Base-by-base conservation (phyloP, 257 asterid genomes). In the Primulina huaijiensis region DNA sequence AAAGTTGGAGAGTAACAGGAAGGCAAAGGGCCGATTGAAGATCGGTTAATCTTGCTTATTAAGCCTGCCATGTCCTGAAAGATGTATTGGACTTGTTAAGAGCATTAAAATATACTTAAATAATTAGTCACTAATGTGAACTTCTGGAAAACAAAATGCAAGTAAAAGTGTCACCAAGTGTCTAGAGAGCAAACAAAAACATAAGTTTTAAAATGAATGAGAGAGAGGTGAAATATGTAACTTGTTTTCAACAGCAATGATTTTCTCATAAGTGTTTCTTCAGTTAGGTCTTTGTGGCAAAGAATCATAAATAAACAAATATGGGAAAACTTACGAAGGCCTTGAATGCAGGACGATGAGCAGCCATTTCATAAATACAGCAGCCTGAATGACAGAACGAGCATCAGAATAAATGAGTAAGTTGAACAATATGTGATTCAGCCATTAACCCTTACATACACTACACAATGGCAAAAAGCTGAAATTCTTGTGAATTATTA, bases 1-100 rank as follows among this genome's bases (percentile, higher is more conserved):
- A 94, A 77, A 76, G 86, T 84, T 38, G 96, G 95, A 62, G 99
- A 91, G 85, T 91, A 94, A 80, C 97, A 89, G 29, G 99, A 76
- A 62, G 99, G 99, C 83, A 94, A 76, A 70, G 97, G 97, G 70
- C 99, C 99, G 14, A 94, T 91, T 27, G 97, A 94, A 21, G 98
- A 91, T 76, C 99, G 81, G 72, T 94, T 91, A 62, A 94, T 89
- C 87, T 94, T 94, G 86, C 99, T 91, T 78, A 94, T 91, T 66
- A 94, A 74, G 74, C 99, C 98, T 14, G 97, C 99, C 99, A 94
- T 94, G 82, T 94, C 97, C 99, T 94, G 84, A 66, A 85, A 82
- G 72, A 81, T 27, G 74, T 10, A 68, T 20, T 23, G 67, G 52
- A 57, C 23, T 46, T 43, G 34, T 64, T 69, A 58, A 30, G 33